Evolutionary conservation across 805 yeast genomes (phyloP).

Genomic region (Metschnikowia colocasiae): DNA sequence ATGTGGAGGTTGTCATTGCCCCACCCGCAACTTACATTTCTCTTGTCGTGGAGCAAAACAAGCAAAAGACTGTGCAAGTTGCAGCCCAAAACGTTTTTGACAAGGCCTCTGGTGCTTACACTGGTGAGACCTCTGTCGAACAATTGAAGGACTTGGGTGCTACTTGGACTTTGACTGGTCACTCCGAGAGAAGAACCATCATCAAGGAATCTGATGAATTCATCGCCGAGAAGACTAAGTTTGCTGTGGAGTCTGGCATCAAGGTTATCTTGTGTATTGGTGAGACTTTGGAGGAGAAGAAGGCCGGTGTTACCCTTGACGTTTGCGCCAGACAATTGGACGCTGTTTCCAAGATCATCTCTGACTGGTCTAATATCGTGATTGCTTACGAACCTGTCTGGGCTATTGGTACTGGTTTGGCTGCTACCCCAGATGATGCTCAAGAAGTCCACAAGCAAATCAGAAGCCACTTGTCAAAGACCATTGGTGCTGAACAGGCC

Average conservation of each 20-base stretch:
- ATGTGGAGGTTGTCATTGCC: constrained; percentile 90
- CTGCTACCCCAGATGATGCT: constrained; percentile 98
- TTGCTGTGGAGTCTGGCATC: constrained; percentile 85
- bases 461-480: constrained; percentile 74
- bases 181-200: constrained; percentile 96
- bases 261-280: constrained; percentile 96
- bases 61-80: constrained; percentile 68
- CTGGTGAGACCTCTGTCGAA: constrained; percentile 92
- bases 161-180: constrained; percentile 94
- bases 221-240: constrained; percentile 90
- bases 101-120: constrained; percentile 93
- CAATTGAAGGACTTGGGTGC: constrained; percentile 90
- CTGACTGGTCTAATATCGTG: constrained; percentile 89
- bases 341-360: constrained; percentile 76
- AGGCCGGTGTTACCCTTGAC: constrained; percentile 78
- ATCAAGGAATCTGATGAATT: constrained; percentile 87
- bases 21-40: constrained; percentile 94
- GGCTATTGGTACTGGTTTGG: constrained; percentile 99
- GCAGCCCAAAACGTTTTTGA: constrained; percentile 90
- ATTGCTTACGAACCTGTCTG: constrained; percentile 99
- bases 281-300: constrained; percentile 94
- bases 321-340: constrained; percentile 86
- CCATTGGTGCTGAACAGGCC: constrained; percentile 78
- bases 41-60: constrained; percentile 65
- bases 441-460: constrained; percentile 89